Evolutionary conservation across 352 stramenopile species (phyloP).

Genomic region (Albugo laibachii): DNA sequence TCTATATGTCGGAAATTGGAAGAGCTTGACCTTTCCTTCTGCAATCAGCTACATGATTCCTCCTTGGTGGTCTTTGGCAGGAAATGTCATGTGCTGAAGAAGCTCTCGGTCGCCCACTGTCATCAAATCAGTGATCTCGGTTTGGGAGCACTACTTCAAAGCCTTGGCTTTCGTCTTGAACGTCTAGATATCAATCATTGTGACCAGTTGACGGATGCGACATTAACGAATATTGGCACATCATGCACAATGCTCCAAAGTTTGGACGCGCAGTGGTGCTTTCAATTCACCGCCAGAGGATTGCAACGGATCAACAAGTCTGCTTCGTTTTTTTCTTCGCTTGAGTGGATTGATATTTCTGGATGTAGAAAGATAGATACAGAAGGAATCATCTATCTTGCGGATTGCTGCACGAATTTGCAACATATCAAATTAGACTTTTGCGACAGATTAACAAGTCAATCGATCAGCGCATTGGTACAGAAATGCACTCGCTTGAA

Average conservation of each 20-base stretch:
- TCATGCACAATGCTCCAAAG: slow-evolving; percentile 17
- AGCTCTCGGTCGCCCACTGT: slow-evolving; percentile 31
- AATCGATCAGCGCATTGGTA: slow-evolving; percentile 38
- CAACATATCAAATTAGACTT: slow-evolving; percentile 48
- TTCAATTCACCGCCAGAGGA: slow-evolving; percentile 29
- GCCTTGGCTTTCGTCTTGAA: slow-evolving; percentile 3
- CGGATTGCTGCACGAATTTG: slow-evolving; percentile 31
- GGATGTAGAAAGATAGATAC: slow-evolving; percentile 64
- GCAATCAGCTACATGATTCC: slow-evolving; percentile 31
- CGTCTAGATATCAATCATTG: slow-evolving; percentile 24
- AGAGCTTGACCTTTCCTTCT: slow-evolving; percentile 58
- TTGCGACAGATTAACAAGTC: slow-evolving; percentile 73
- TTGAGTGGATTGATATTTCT: slow-evolving; percentile 48
- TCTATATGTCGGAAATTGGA: slow-evolving; percentile 45
- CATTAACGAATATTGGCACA: slow-evolving; percentile 26
- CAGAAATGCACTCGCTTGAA: slow-evolving; percentile 75
- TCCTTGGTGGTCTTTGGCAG: slow-evolving; percentile 24
- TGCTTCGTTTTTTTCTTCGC: slow-evolving; percentile 19
- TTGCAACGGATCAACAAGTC: slow-evolving; percentile 33
- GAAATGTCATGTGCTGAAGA: slow-evolving; percentile 26
- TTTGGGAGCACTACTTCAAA: slow-evolving; percentile 11
- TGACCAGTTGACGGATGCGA: slow-evolving; percentile 40
- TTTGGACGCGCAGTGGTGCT: slow-evolving; percentile 39
- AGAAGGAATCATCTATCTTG: slow-evolving; percentile 51
- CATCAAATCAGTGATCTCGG: slow-evolving; percentile 57